A percentile compares a stretch with the other conserved stretches of the same genome.
phyloP scores from a whole-genome alignment of 768 basidiomycete genomes.

The Lentinula edodes region DNA sequence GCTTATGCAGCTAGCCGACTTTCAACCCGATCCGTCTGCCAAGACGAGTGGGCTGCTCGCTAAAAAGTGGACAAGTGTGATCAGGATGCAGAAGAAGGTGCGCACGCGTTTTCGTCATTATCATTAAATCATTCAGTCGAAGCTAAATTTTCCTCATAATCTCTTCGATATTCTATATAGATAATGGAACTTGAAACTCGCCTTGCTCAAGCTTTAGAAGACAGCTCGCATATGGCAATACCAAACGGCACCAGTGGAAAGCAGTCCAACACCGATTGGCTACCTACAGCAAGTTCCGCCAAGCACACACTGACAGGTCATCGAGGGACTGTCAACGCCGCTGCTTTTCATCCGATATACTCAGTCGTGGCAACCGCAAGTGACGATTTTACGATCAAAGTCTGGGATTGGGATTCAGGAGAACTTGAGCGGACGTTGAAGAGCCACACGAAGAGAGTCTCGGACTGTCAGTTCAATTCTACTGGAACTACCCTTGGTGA shows the following conservation, averaged over 20 bases:
- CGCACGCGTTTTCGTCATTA: conserved; percentile 1
- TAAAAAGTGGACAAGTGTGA: conserved; percentile 84
- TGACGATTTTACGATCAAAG: conserved; percentile 64
- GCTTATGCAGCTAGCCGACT: conserved; percentile 16
- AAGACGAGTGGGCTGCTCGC: conserved; percentile 50
- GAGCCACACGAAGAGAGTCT: conserved; percentile 66
- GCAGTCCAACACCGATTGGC: conserved; percentile 40
- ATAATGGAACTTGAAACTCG: conserved; percentile 59
- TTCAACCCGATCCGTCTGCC: conserved; percentile 20
- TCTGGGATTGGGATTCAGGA: conserved; percentile 80
- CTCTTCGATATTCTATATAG: conserved; percentile 21
- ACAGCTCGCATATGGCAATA: conserved; percentile 32
- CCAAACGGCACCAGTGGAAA: conserved; percentile 22
- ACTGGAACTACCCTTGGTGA: conserved; percentile 62
- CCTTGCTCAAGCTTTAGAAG: conserved; percentile 43
- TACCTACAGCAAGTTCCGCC: conserved; percentile 42
- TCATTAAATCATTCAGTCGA: not conserved
- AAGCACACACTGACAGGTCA: conserved; percentile 49
- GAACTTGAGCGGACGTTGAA: conserved; percentile 71
- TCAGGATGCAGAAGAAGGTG: conserved; percentile 79
- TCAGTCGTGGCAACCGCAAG: conserved; percentile 60
- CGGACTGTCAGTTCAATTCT: conserved; percentile 65
- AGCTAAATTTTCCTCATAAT: not conserved
- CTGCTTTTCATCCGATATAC: conserved; percentile 69
- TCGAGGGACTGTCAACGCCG: conserved; percentile 48